These are phyloP conservation scores for Coemansia nantahalensis DNA, from an alignment of 192 early-diverging fungal species.

Conservation along the genomic window DNA sequence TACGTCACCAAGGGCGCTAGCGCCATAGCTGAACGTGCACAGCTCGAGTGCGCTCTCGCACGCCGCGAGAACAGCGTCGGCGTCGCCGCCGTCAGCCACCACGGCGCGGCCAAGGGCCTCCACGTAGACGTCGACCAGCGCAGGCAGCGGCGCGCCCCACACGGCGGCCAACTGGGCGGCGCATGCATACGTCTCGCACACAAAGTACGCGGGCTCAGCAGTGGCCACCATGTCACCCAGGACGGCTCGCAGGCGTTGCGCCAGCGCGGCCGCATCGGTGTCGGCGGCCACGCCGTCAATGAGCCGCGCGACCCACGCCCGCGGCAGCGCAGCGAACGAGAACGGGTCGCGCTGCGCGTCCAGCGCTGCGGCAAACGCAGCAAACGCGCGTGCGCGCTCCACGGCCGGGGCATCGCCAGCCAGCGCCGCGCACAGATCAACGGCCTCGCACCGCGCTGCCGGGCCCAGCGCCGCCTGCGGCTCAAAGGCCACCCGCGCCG, in stretches of 20 bases:
- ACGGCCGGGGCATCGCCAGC: neutral
- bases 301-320: constrained; percentile 8
- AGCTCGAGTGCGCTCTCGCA: constrained; percentile 25
- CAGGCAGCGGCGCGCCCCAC: constrained; percentile 1
- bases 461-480: neutral
- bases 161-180: constrained; percentile 1
- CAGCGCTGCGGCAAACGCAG: constrained; percentile 9
- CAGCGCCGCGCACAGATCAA: constrained; percentile 3
- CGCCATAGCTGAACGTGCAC: constrained; percentile 23
- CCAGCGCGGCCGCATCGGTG: too few relatives aligned
- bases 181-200: constrained; percentile 21
- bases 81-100: neutral
- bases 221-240: constrained; percentile 14
- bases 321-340: constrained; percentile 18
- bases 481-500: constrained; percentile 11
- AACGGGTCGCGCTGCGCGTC: constrained; percentile 26
- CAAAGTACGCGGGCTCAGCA: constrained; percentile 18
- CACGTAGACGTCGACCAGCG: constrained; percentile 13
- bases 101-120: neutral
- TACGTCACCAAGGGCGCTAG: constrained; percentile 14
- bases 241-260: neutral
- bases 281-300: neutral
- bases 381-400: constrained; percentile 5
- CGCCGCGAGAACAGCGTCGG: neutral
- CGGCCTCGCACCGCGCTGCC: constrained; percentile 4